These are phyloP conservation scores for Fusarium bulbicola DNA, from an alignment of 2,329 filamentous ascomycete species.

Conservation along the genomic window DNA sequence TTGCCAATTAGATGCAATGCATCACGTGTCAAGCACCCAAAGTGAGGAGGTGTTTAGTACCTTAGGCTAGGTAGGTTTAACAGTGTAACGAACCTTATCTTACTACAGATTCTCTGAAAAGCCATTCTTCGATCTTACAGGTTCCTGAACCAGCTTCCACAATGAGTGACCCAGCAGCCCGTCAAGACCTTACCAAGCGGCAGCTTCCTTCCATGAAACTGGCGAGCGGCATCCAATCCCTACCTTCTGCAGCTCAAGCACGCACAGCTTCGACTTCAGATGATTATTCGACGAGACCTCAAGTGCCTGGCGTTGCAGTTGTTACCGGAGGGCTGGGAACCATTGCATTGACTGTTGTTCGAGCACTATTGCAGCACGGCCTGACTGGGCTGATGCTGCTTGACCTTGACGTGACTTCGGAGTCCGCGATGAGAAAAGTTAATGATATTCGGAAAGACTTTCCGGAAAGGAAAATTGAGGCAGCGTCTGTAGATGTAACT, in stretches of 20 bases:
- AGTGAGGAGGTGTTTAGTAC: not conserved
- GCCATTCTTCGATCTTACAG: not conserved
- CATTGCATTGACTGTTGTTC: conserved; percentile 6
- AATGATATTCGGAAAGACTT: not conserved
- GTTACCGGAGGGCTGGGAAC: conserved; percentile 2
- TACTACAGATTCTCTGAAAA: not conserved
- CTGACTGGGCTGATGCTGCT: conserved; percentile 6
- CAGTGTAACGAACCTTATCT: not conserved
- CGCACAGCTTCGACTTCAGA: not conserved
- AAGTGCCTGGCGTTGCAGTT: not conserved
- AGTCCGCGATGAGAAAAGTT: not conserved
- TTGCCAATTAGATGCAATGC: not conserved
- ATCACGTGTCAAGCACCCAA: not conserved
- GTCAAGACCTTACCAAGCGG: conserved; percentile 12
- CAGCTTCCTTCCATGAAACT: conserved; percentile 20
- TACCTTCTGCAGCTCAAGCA: not conserved
- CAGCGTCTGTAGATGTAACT: not conserved
- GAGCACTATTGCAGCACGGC: conserved; percentile 7
- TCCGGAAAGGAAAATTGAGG: not conserved
- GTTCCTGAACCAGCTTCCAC: not conserved
- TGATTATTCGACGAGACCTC: conserved; percentile 2
- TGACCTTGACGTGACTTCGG: conserved; percentile 2
- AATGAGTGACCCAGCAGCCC: conserved; percentile 4
- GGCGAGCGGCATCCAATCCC: not conserved
- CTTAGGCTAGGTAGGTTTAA: no score